Evolutionary conservation across 306 rosid genomes (phyloP).

Genomic region (Psophocarpus tetragonolobus): DNA sequence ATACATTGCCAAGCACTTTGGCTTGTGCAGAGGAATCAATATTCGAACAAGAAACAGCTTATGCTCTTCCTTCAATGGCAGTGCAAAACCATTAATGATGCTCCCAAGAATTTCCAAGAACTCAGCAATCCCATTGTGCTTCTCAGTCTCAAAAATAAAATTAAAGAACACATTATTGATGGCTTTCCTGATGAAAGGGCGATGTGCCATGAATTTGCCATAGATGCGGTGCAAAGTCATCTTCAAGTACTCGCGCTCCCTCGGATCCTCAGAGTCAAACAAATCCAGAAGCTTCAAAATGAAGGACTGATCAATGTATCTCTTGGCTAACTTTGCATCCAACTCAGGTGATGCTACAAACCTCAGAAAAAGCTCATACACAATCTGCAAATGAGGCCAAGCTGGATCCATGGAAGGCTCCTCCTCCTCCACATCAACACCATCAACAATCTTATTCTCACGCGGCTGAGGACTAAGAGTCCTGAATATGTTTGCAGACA

Average conservation of each 20-base stretch:
- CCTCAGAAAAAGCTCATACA: conserved; percentile 71
- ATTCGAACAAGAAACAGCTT: conserved; percentile 73
- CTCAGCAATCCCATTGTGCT: conserved; percentile 57
- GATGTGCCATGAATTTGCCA: conserved; percentile 70
- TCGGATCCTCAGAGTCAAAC: conserved; percentile 76
- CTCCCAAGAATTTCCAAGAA: conserved; percentile 81
- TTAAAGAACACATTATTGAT: conserved; percentile 53
- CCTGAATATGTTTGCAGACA: conserved; percentile 69
- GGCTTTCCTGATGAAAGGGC: conserved; percentile 77
- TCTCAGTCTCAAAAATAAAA: conserved; percentile 44
- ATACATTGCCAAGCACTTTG: conserved; percentile 74
- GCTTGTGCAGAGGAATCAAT: conserved; percentile 76
- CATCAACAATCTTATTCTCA: conserved; percentile 61
- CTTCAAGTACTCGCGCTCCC: conserved; percentile 75
- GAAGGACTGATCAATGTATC: conserved; percentile 65
- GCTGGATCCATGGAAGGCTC: conserved; percentile 84
- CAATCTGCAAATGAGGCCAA: conserved; percentile 87
- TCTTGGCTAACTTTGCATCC: conserved; percentile 77
- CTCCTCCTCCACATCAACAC: conserved; percentile 82
- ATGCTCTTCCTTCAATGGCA: conserved; percentile 83
- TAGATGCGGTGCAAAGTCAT: conserved; percentile 71
- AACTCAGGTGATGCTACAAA: conserved; percentile 76
- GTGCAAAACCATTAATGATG: conserved; percentile 71
- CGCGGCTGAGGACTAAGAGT: conserved; percentile 72
- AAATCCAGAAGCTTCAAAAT: conserved; percentile 69